Base-by-base conservation (phyloP, 2,329 filamentous ascomycete genomes). In the Colletotrichum endophyticum region DNA sequence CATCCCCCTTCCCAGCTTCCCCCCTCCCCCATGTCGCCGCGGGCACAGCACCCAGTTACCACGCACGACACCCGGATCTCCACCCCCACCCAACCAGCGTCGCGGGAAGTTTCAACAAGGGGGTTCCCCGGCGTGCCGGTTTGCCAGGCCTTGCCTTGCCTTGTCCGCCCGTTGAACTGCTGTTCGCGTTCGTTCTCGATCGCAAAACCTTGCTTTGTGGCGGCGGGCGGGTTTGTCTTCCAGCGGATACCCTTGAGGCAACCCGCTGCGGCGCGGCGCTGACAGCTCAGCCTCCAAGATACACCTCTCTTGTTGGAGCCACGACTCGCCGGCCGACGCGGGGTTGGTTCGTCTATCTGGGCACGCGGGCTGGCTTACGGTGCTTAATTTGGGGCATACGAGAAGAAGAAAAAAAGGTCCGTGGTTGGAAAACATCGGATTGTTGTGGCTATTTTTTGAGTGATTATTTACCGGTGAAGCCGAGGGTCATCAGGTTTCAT, bases 61-160 rank as follows among this genome's bases (percentile, higher is more conserved):
- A 44, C 34, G 15, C 25, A 32, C 62, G 36, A 25, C 49, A 59
- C 32, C 28, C 67, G 68, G 49, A 71, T 66, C 68, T 59, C 72
- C 72, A 71, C 66, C 68, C 68, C 72, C 61, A 66, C 61, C 68
- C 67, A n/a, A 61, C 61, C 72, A 66, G 61, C 49, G 44, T 66
- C 34, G 66, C 61, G 72, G 68, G 27, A 68, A 36, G 70, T 68
- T 73, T 69, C 57, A 73, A 59, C 63, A 76, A 53, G 44, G 44
- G 63, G 73, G 70, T 64, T 68, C 73, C 70, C 73, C 70, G 16
- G 63, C 30, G 30, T 59, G 34, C 62, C 62, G 34, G 34, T 39
- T 64, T 39, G 62, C 62, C 62, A 22, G 9, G 19, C 39, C 39
- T 9, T 59, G 34, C 62, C 22, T 39, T 39, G 36, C 16, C 36